Evolutionary conservation across 2,329 filamentous ascomycete genomes (phyloP), one percentile per base, ranked within the genome.

Genomic region (Colletotrichum tropicale): DNA sequence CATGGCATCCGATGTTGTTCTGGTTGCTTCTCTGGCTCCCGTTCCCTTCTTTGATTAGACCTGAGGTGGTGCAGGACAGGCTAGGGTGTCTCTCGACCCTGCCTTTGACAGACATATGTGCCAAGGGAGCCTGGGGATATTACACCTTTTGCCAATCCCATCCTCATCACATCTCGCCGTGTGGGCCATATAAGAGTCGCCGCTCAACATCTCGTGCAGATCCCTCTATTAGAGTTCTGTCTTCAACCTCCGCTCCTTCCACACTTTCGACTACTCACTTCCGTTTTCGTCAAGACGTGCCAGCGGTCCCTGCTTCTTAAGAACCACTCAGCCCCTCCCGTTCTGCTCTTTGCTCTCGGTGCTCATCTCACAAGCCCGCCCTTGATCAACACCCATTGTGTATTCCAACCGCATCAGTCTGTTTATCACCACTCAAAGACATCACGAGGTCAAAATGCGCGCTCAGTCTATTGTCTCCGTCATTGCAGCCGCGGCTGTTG

Each of bases 401-500:
- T 24, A 26, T 38, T 67, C 18, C 15, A 13, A 48, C 36, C 38
- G 66, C 32, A 48, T 24, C 43, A 68, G 13, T 48, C 58, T 56
- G 28, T 34, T 34, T 43, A 26, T 52, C 28, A 66, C 34, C 48
- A 48, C n/a, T 15, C 26, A 28, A 67, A n/a, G 16, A 28, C 7
- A 64, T 55, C 32, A 18, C 66, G 71, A 30, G 66, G 62, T 36
- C 70, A 77, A 58, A 36, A 80, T 80, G 79, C 78, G 77, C 48
- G 38, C 77, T 66, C 76, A 77, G 32, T 66, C 78, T 30, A n/a
- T 82, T 13, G 30, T 81, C 36, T 78, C 81, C 70, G 36, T 80
- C 55, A 60, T 84, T 60, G 78, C 82, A 52, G 79, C 81, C 58
- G 81, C 80, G 38, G 77, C 82, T 30, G 70, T 82, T 43, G 79